Conservation (phyloP, 2,329 filamentous ascomycete genomes). For the Myrmaecium sp. region DNA sequence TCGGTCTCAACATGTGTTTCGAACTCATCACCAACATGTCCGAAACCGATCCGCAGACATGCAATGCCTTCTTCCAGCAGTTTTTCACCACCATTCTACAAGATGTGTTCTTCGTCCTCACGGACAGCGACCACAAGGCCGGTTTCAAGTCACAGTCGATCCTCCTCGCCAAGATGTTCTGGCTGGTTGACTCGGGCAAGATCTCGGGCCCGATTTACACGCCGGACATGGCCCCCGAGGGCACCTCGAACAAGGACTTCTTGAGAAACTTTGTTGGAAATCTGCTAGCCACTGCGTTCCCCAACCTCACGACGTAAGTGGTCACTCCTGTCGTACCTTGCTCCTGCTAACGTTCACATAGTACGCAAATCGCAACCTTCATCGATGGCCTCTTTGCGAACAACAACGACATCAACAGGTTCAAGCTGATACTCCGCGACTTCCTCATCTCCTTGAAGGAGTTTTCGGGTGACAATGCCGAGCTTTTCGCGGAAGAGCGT, state of each 20-base stretch:
- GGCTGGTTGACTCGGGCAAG: constrained; percentile 79
- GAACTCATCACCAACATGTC: constrained; percentile 97
- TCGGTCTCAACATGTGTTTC: constrained; percentile 93
- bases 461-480: constrained; percentile 87
- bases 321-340: neutral
- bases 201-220: constrained; percentile 85
- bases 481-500: constrained; percentile 85
- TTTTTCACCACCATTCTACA: constrained; percentile 94
- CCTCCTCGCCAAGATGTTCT: constrained; percentile 88
- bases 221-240: constrained; percentile 62
- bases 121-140: constrained; percentile 95
- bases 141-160: constrained; percentile 97
- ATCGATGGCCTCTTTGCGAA: constrained; percentile 77
- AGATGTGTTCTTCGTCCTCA: constrained; percentile 96
- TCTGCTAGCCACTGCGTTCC: constrained; percentile 76
- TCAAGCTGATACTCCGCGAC: constrained; percentile 89
- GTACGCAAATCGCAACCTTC: constrained; percentile 74
- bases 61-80: constrained; percentile 92
- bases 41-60: constrained; percentile 69
- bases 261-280: constrained; percentile 73
- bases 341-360: constrained; percentile 24
- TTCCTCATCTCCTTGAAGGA: constrained; percentile 97
- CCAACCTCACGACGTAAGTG: constrained; percentile 75
- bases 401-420: constrained; percentile 80
- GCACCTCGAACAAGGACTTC: constrained; percentile 83